Conservation (phyloP, 2,329 filamentous ascomycete genomes). For the Epichloe amarillans region DNA sequence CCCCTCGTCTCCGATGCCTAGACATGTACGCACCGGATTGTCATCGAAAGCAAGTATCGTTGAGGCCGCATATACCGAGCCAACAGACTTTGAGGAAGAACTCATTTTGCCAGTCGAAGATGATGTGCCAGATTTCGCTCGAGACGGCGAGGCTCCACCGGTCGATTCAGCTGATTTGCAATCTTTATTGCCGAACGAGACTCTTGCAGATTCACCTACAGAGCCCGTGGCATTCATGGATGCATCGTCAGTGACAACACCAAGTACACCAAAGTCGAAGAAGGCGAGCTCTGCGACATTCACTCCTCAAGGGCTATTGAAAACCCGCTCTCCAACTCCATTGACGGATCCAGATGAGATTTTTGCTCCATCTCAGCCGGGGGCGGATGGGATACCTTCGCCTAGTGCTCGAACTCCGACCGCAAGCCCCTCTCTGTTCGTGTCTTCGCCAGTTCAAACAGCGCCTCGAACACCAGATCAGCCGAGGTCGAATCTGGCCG, state of each 20-base stretch:
- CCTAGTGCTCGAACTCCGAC: background rate
- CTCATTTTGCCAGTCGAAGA: background rate
- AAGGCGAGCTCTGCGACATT: background rate
- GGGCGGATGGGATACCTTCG: background rate
- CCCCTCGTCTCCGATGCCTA: conserved; percentile 4
- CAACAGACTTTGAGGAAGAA: background rate
- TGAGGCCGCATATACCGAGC: background rate
- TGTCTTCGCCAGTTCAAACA: background rate
- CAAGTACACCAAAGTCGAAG: background rate
- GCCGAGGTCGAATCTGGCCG: background rate
- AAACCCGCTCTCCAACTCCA: background rate
- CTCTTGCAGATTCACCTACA: background rate
- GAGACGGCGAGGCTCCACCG: background rate
- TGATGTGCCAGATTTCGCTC: background rate
- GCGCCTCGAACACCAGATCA: conserved; percentile 2
- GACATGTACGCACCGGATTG: background rate
- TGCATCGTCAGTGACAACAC: background rate
- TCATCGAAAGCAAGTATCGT: background rate
- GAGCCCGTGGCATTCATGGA: background rate
- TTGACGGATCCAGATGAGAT: background rate
- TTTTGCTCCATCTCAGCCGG: background rate
- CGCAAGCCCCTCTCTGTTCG: conserved; percentile 1
- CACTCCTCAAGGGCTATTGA: background rate
- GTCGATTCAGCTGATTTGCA: background rate
- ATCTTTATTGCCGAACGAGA: background rate